phyloP scores from a whole-genome alignment of 768 basidiomycete genomes.

The Auricularia sp. region DNA sequence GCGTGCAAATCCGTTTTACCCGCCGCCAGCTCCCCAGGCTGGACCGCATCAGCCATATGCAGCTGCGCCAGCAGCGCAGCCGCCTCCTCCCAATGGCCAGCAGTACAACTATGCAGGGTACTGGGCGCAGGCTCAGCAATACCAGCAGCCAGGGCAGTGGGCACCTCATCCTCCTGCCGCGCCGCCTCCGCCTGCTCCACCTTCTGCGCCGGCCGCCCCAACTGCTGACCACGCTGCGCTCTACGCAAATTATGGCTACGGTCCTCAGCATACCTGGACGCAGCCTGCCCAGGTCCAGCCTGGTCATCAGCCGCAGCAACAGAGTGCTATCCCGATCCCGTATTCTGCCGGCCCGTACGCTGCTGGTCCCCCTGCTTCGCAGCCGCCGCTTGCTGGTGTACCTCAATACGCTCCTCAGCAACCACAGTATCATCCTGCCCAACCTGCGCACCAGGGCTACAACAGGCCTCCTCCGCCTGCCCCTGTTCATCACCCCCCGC shows the following conservation, averaged over 20 bases:
- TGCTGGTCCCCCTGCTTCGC: constrained; percentile 36
- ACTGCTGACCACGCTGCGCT: constrained; percentile 72
- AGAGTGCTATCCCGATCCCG: constrained; percentile 24
- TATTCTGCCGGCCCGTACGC: not conserved
- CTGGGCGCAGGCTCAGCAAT: constrained; percentile 50
- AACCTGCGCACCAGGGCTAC: not conserved
- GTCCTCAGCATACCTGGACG: constrained; percentile 42
- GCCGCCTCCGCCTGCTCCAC: constrained; percentile 41
- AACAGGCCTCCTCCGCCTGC: constrained; percentile 19
- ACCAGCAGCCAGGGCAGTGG: constrained; percentile 56
- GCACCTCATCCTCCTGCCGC: constrained; percentile 38
- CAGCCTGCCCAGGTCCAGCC: constrained; percentile 23
- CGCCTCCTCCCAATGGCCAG: constrained; percentile 10
- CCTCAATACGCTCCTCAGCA: constrained; percentile 71
- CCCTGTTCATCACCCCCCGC: constrained; percentile 47
- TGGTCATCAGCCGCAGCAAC: constrained; percentile 43
- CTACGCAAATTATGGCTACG: constrained; percentile 89
- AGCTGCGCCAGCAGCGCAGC: constrained; percentile 4
- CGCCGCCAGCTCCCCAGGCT: constrained; percentile 3
- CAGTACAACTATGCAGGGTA: constrained; percentile 71
- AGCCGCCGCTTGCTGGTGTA: constrained; percentile 11
- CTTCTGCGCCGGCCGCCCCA: not conserved
- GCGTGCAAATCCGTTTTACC: constrained; percentile 11
- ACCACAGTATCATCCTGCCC: constrained; percentile 26
- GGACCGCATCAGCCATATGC: constrained; percentile 4